Conservation (phyloP, 179 eudicot species). For the Patellifolia procumbens region DNA sequence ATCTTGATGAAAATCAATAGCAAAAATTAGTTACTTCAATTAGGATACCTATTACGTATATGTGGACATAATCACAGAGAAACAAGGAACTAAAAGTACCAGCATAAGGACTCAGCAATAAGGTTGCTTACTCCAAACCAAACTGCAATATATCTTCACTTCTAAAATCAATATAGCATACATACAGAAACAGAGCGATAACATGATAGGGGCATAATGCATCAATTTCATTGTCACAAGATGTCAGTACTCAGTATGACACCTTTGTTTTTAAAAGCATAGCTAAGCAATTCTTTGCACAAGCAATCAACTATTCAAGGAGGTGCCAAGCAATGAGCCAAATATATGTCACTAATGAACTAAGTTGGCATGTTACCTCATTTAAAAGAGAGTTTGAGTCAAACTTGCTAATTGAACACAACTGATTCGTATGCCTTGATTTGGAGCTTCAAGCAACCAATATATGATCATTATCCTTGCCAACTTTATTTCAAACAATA, state of each 20-base stretch:
- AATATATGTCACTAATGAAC: not conserved
- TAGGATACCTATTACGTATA: not conserved
- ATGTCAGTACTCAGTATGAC: conserved; percentile 1
- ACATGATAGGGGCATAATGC: not conserved
- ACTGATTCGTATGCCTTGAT: conserved; percentile 81
- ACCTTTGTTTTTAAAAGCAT: not conserved
- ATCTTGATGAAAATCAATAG: not conserved
- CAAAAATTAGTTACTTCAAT: conserved; percentile 6
- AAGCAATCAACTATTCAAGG: not conserved
- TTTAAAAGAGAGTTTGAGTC: conserved; percentile 91
- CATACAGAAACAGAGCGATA: not conserved
- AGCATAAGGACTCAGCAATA: not conserved
- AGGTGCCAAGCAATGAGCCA: not conserved
- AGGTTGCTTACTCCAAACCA: not conserved
- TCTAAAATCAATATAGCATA: not conserved
- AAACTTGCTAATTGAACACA: conserved; percentile 96
- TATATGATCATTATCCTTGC: not conserved
- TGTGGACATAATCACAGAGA: not conserved
- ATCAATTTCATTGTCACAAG: not conserved
- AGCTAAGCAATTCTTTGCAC: not conserved
- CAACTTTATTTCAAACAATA: conserved; percentile 4
- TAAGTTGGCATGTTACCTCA: conserved; percentile 57
- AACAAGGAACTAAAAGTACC: not conserved
- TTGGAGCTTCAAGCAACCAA: conserved; percentile 63
- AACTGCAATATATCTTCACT: too few relatives aligned